Percentiles rank a stretch among this genome's conserved stretches.
Evolutionary conservation across 176 grass and related monocot genomes (phyloP).

Genomic region (Rhynchospora pubera): DNA sequence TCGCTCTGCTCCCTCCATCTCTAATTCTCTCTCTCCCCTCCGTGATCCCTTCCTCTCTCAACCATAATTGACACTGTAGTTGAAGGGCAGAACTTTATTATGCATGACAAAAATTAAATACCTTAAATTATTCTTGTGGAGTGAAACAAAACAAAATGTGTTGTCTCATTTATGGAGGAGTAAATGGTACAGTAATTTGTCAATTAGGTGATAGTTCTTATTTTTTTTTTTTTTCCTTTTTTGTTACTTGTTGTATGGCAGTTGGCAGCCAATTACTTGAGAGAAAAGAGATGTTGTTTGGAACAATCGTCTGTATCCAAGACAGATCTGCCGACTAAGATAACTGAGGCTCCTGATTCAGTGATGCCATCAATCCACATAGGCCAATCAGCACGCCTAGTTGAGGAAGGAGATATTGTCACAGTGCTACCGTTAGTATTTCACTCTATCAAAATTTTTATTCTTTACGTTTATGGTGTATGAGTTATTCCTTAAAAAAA

Average conservation of each 20-base stretch:
- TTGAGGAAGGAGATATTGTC: slow-evolving; percentile 87
- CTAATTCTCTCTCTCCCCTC: neutral
- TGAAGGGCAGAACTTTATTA: neutral
- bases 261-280: slow-evolving; percentile 90
- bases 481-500: neutral
- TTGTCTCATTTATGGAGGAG: neutral
- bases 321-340: slow-evolving; percentile 34
- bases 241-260: slow-evolving; percentile 43
- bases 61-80: neutral
- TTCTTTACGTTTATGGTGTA: neutral
- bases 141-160: neutral
- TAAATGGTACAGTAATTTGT: neutral
- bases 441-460: slow-evolving; percentile 1
- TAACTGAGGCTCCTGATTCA: slow-evolving; percentile 63
- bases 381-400: slow-evolving; percentile 84
- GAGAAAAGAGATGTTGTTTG: slow-evolving; percentile 82
- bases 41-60: too few relatives aligned
- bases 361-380: slow-evolving; percentile 77
- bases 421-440: slow-evolving; percentile 71
- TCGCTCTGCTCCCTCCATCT: neutral
- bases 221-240: slow-evolving; percentile 18
- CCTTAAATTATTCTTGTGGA: too few relatives aligned
- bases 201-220: neutral
- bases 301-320: slow-evolving; percentile 38
- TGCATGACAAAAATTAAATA: neutral